phyloP scores from a whole-genome alignment of 345 rosid genomes.

The Camelina sativa region DNA sequence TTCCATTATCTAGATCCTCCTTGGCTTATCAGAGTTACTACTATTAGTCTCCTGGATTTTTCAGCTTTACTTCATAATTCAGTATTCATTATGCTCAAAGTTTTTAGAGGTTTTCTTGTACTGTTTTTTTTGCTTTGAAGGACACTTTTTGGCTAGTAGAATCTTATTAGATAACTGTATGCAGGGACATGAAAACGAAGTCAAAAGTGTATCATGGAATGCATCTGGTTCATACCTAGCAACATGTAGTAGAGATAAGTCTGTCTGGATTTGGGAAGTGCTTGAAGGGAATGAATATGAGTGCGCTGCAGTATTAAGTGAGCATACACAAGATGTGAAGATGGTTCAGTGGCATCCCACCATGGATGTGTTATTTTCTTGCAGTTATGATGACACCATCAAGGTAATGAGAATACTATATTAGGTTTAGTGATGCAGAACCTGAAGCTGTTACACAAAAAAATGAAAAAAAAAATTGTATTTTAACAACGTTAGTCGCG shows the following conservation, averaged over 20 bases:
- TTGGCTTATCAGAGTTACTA: neutral
- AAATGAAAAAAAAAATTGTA: neutral
- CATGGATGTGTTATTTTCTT: constrained; percentile 83
- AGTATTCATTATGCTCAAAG: neutral
- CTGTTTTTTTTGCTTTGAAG: constrained; percentile 1
- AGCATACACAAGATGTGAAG: constrained; percentile 95
- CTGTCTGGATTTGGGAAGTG: constrained; percentile 97
- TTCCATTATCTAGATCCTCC: constrained; percentile 1
- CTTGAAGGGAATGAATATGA: constrained; percentile 85
- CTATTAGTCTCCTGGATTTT: constrained; percentile 5
- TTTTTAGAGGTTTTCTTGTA: constrained; percentile 10
- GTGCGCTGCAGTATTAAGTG: constrained; percentile 81
- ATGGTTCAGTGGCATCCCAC: constrained; percentile 98
- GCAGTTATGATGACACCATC: constrained; percentile 88
- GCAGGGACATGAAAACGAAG: constrained; percentile 97
- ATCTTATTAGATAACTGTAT: neutral
- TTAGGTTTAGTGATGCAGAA: neutral
- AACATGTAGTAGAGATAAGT: constrained; percentile 88
- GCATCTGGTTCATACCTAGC: constrained; percentile 80
- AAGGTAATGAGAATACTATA: constrained; percentile 57
- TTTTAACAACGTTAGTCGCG: neutral
- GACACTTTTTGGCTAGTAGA: neutral
- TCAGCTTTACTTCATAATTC: neutral
- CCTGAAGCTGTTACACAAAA: neutral
- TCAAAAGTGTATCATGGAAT: constrained; percentile 90